Conservation (phyloP, 1,284 basidiomycete species). For the Rhizoctonia solani region DNA sequence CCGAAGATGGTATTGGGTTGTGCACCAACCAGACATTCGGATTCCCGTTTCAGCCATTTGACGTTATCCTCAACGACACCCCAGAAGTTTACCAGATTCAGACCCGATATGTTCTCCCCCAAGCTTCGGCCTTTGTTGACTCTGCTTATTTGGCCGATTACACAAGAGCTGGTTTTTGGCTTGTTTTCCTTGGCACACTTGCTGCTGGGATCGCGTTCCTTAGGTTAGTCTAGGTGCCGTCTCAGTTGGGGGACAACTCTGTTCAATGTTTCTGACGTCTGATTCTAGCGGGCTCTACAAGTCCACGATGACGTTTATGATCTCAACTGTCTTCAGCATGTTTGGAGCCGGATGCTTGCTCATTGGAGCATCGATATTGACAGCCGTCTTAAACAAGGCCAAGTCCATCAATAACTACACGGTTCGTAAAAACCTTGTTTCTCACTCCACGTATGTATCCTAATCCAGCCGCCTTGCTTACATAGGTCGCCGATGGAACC, state of each 20-base stretch:
- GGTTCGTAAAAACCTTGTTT: constrained; percentile 17
- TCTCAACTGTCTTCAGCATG: constrained; percentile 65
- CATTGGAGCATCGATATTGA: constrained; percentile 74
- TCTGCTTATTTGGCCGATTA: constrained; percentile 63
- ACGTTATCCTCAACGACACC: constrained; percentile 67
- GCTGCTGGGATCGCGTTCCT: constrained; percentile 65
- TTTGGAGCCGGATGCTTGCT: constrained; percentile 65
- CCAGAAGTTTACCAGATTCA: constrained; percentile 59
- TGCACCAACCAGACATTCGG: constrained; percentile 67
- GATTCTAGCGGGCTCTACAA: constrained; percentile 65
- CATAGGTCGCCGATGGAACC: constrained; percentile 26
- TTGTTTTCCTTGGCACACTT: constrained; percentile 72
- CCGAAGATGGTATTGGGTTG: constrained; percentile 57
- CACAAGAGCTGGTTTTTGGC: constrained; percentile 72
- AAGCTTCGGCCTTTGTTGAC: constrained; percentile 59
- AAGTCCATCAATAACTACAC: constrained; percentile 58
- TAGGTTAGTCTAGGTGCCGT: constrained; percentile 50
- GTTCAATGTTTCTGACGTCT: constrained; percentile 19
- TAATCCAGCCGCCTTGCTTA: constrained; percentile 2
- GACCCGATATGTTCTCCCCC: constrained; percentile 54
- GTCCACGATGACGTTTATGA: constrained; percentile 65
- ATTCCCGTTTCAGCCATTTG: constrained; percentile 62
- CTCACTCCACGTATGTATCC: background rate
- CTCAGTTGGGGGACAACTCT: constrained; percentile 12
- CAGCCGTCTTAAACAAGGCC: constrained; percentile 67